Conservation (phyloP, 2,329 filamentous ascomycete genomes). For the Fusarium dlaminii region DNA sequence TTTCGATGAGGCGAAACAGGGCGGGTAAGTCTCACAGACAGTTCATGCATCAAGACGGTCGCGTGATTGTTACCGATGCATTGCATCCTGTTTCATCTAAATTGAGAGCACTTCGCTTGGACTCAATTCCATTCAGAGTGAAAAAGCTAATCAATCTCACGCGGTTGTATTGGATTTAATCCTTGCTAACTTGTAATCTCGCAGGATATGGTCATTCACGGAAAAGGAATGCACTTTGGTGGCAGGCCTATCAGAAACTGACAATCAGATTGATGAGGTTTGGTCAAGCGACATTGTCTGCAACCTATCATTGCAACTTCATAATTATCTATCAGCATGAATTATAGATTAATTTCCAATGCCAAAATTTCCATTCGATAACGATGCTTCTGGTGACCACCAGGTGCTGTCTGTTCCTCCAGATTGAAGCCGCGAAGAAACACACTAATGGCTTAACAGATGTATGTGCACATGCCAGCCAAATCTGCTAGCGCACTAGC, state of each 20-base stretch:
- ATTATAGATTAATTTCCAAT: neutral
- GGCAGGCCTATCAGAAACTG: neutral
- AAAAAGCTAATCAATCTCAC: neutral
- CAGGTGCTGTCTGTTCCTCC: no score
- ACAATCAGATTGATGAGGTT: neutral
- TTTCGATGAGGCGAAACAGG: neutral
- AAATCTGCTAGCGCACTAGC: neutral
- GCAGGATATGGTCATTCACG: neutral
- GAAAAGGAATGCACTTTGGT: neutral
- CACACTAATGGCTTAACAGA: neutral
- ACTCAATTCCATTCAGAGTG: neutral
- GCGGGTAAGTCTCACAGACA: neutral
- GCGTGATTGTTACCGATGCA: neutral
- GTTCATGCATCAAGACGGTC: neutral
- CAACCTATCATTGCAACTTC: neutral
- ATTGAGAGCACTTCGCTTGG: neutral
- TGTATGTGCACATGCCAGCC: accelerated
- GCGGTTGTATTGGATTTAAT: neutral
- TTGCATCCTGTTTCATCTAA: constrained; percentile 4
- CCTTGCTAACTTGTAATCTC: neutral
- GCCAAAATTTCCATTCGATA: accelerated
- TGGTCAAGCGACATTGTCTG: neutral
- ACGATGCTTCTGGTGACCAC: no score
- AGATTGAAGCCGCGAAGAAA: accelerated
- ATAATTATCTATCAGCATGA: accelerated